Base-by-base conservation (phyloP, 805 yeast genomes). In the Diddensiella santjacobensis region DNA sequence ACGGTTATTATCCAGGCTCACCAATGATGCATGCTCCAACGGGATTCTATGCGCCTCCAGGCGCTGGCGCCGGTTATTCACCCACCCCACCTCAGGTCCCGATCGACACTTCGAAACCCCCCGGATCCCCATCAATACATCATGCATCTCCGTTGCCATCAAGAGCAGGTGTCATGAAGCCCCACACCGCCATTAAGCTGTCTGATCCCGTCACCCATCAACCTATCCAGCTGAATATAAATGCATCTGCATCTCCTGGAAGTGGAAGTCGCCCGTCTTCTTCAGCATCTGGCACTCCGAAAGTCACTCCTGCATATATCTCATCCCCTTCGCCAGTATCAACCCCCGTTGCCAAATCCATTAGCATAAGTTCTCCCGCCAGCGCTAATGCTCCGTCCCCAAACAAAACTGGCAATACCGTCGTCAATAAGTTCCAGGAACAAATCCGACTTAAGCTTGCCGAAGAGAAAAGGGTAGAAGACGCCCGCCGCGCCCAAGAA, bases 141-240 rank as follows among this genome's bases (percentile, higher is more conserved):
- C 41, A 38, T 10, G 31, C 31, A 26, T 35, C 38, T 13, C 43
- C 43, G 4, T 38, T 38, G 24, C 41, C 41, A 10, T 23, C 15
- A 15, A 40, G 43, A 24, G 6, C 31, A 13, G 17, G 15, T 35
- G 31, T 37, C 5, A 20, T 22, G 23, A 48, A 48, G 30, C 22
- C 20, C 6, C 58, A 50, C 33, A 49, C 59, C 20, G 56, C 60
- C n/a, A 55, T 58, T 44, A 58, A 55, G 52, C 51, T 58, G 40
- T 44, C 53, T 26, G 62, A 58, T 43, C 62, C 62, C 15, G 50
- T 47, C 22, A 58, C 62, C 20, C 54, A 54, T 38, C 50, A 55
- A 47, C 62, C 61, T 19, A 58, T 58, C 20, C 55, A 57, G 22
- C 41, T 57, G 47, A 31, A 17, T 17, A 26, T 10, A 26, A 26